A percentile compares a stretch with the other conserved stretches of the same genome.
phyloP scores from a whole-genome alignment of 345 rosid species.

The Boechera stricta region DNA sequence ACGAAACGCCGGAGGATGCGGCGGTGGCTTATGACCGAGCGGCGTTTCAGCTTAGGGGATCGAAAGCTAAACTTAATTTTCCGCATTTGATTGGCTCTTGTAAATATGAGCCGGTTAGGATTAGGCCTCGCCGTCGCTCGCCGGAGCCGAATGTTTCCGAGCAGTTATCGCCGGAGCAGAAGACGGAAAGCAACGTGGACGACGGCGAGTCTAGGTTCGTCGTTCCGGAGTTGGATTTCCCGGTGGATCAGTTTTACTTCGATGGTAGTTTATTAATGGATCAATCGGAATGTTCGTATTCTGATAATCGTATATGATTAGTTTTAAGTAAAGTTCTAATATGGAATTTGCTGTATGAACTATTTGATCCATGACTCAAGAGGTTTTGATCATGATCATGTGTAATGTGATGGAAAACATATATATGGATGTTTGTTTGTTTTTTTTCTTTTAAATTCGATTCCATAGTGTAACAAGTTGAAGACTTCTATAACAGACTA shows the following conservation, averaged over 20 bases:
- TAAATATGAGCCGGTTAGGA: constrained; percentile 51
- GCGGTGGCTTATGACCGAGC: constrained; percentile 67
- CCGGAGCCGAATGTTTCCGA: constrained; percentile 34
- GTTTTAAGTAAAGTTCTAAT: not conserved
- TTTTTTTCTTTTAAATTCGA: not conserved
- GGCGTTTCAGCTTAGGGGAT: constrained; percentile 60
- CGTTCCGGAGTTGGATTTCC: constrained; percentile 25
- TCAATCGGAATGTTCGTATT: constrained; percentile 8
- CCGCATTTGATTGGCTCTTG: constrained; percentile 60
- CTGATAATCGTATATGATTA: constrained; percentile 9
- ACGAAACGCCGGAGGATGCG: constrained; percentile 69
- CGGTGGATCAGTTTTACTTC: constrained; percentile 31
- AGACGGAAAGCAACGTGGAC: constrained; percentile 16
- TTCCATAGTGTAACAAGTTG: not conserved
- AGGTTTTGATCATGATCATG: constrained; percentile 9
- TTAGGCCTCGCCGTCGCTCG: constrained; percentile 54
- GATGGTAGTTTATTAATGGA: constrained; percentile 11
- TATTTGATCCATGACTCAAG: not conserved
- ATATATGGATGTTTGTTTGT: not conserved
- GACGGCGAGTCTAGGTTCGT: constrained; percentile 20
- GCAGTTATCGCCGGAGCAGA: constrained; percentile 9
- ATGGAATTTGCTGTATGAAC: not conserved
- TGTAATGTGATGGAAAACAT: not conserved
- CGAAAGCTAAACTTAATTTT: constrained; percentile 64
- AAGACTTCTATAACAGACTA: no score